Conservation (phyloP, 192 early-diverging fungal species). For the Anaeromyces robustus region DNA sequence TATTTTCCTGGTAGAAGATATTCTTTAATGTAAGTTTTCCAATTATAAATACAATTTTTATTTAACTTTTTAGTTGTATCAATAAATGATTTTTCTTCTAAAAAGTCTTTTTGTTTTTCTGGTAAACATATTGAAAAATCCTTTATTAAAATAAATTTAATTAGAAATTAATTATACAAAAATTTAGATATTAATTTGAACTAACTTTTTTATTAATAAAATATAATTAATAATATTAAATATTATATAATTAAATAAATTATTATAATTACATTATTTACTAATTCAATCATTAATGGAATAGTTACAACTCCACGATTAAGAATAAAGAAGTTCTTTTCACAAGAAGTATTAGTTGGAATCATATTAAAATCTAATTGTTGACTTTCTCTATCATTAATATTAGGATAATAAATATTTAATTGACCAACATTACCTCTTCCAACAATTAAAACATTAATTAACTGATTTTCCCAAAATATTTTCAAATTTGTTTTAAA, state of each 20-base stretch:
- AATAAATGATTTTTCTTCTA: neutral
- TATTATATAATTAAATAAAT: conserved; percentile 18
- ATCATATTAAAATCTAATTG: conserved; percentile 48
- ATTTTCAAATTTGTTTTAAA: conserved; percentile 21
- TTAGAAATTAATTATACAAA: too few species aligned
- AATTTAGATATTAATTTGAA: too few species aligned
- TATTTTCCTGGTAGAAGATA: conserved; percentile 15
- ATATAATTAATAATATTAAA: neutral
- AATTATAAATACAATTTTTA: conserved; percentile 23
- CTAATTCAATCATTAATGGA: conserved; percentile 15
- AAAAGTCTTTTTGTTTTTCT: neutral
- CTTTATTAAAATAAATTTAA: too few species aligned
- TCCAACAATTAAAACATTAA: conserved; percentile 6
- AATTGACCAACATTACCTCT: conserved; percentile 27
- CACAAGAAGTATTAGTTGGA: conserved; percentile 32
- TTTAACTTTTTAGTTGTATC: conserved; percentile 2
- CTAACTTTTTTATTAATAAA: too few species aligned
- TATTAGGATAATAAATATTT: conserved; percentile 28
- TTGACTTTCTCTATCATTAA: conserved; percentile 18
- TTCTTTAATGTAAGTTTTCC: conserved; percentile 14
- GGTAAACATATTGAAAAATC: conserved; percentile 3
- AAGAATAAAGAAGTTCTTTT: conserved; percentile 35
- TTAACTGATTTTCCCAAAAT: conserved; percentile 22
- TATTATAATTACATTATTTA: conserved; percentile 31
- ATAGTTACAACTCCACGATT: conserved; percentile 41